phyloP scores from a whole-genome alignment of 495 filamentous ascomycete species.

The Collariella sp. region DNA sequence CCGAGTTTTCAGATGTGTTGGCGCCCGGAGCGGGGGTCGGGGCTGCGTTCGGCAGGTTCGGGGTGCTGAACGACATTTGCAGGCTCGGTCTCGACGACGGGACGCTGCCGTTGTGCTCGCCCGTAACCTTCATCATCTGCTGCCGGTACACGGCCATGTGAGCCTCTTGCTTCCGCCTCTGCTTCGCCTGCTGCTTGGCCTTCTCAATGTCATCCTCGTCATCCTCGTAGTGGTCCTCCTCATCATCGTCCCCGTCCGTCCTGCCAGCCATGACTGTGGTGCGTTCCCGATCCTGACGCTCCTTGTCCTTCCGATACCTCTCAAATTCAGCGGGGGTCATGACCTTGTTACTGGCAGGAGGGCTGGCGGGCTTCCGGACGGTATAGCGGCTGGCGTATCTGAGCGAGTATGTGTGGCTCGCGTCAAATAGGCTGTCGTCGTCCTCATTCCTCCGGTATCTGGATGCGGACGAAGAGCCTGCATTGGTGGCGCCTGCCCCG shows the following conservation, averaged over 20 bases:
- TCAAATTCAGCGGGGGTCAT: slow-evolving; percentile 90
- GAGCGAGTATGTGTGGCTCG: slow-evolving; percentile 46
- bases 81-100: slow-evolving; percentile 34
- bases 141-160: slow-evolving; percentile 86
- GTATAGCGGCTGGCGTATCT: slow-evolving; percentile 41
- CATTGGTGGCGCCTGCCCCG: slow-evolving; percentile 4
- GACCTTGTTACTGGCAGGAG: slow-evolving; percentile 52
- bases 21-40: slow-evolving; percentile 14
- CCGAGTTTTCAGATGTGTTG: slow-evolving; percentile 44
- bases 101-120: slow-evolving; percentile 48
- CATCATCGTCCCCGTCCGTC: slow-evolving; percentile 43
- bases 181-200: slow-evolving; percentile 59
- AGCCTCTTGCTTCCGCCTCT: slow-evolving; percentile 82
- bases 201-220: slow-evolving; percentile 81
- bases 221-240: slow-evolving; percentile 58
- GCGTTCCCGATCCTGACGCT: slow-evolving; percentile 65
- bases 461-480: slow-evolving; percentile 14
- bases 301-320: slow-evolving; percentile 70
- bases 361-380: slow-evolving; percentile 29
- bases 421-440: slow-evolving; percentile 41
- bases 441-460: slow-evolving; percentile 35
- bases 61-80: slow-evolving; percentile 47
- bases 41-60: slow-evolving; percentile 35
- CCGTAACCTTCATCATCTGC: slow-evolving; percentile 95
- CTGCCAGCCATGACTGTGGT: slow-evolving; percentile 24